Base-by-base conservation (phyloP, 768 basidiomycete genomes). In the Tephrocybe sp. region DNA sequence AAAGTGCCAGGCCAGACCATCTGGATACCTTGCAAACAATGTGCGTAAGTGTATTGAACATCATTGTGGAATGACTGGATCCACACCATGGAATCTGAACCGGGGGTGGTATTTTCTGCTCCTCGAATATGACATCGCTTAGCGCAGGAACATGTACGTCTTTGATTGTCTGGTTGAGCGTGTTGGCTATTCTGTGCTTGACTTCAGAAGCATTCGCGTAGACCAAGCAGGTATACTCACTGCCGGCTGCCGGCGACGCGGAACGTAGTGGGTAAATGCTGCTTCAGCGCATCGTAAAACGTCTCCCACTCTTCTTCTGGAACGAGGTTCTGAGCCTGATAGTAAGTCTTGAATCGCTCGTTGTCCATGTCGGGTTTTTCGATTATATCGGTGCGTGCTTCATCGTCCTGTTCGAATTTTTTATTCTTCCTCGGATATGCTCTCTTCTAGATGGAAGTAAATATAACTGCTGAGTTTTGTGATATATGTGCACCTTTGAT, bases 1-100 rank as follows among this genome's bases (percentile, higher is more conserved):
- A 65, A 98, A 83, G 59, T 97, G 92, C 97, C 97, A 99, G 9
- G 91, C 97, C 11, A 97, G 78, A n/a, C 86, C 86, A 9, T 87
- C 87, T 9, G 96, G 94, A 69, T 97, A 98, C 93, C 93, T 93
- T 45, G 15, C 25, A 32, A 50, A 40, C 24, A 41, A 60, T 47
- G 16, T 49, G 49, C 24, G 42, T 39, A 19, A 47, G 38, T 43
- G 38, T 35, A 43, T 30, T 46, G 15, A 49, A 12, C 22, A 34
- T 30, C 28, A 5, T 35, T 28, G 32, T 34, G 13, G 52, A 50
- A 47, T 15, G n/a, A n/a, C n/a, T n/a, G n/a, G n/a, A 31, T 15
- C 44, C 73, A 52, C 58, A 93, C 97, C 97, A 99, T 9, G 87
- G 78, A 28, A 99, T 78, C 55, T 89, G 89, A 18, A 80, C 76